Base-by-base conservation (phyloP, 2,329 filamentous ascomycete genomes). In the Clonostachys solani region DNA sequence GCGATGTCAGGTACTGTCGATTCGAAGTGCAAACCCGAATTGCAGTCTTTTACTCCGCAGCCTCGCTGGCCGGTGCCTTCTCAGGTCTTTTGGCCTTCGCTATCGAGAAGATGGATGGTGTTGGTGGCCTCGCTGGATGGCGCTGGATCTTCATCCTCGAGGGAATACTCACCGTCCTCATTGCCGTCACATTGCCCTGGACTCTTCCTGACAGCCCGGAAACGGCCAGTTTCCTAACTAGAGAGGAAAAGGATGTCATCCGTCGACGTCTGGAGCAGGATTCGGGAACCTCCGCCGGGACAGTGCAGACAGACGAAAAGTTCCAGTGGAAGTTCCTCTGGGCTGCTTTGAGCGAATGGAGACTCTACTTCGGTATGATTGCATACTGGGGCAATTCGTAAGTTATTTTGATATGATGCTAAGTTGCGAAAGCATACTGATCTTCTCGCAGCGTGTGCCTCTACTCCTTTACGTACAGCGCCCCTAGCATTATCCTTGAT, bases 151-250 rank as follows among this genome's bases (percentile, higher is more conserved):
- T 59, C 33, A 51, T 59, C 5, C 52, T 59, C 0, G 56, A 59
- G 6, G 56, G 56, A 3, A 48, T 57, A 4, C 52, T 55, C 1
- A 57, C 70, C 13, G 55, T 72, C 2, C 43, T 62, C 18, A 52
- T 67, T 15, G 63, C 62, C 5, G 58, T 72, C 3, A 51, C 72
- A 4, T 72, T 75, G 15, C 80, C 69, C 45, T 63, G 81, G 48
- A 53, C 77, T 5, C 70, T 86, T 1, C 49, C 55, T 2, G 52
- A 58, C 12, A 55, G 52, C 0, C 55, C 56, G 15, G 37, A 42
- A 10, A 37, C 42, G 8, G 33, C 41, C 10, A 40, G 15, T 3
- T 48, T 48, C 36, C 36, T 48, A 10, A 34, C 18, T 12, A 12
- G 29, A 13, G 42, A 48, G n/a, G 46, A 48, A 19, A 44, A 40